These are phyloP conservation scores for Suillus bovinus DNA, from an alignment of 768 basidiomycete genomes.

Conservation along the genomic window DNA sequence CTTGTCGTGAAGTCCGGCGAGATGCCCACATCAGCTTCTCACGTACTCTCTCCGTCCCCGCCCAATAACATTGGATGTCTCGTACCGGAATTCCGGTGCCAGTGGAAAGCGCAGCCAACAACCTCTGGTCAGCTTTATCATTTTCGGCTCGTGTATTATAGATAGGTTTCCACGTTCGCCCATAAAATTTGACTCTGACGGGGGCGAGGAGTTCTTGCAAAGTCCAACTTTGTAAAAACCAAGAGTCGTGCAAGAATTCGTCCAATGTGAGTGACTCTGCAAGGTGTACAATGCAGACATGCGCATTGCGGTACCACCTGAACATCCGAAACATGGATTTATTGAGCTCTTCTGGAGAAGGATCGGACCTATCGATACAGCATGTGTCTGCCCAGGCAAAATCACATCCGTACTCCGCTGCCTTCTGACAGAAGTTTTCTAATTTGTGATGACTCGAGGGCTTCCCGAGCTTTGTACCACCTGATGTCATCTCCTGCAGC, in stretches of 20 bases:
- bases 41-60: constrained; percentile 20
- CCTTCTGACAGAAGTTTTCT: constrained; percentile 12
- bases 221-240: constrained; percentile 16
- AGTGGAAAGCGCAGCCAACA: constrained; percentile 16
- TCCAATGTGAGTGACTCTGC: not conserved
- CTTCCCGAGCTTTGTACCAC: not conserved
- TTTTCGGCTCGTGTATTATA: constrained; percentile 20
- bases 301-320: constrained; percentile 23
- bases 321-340: constrained; percentile 9
- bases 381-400: constrained; percentile 22
- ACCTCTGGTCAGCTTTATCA: constrained; percentile 22
- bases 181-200: constrained; percentile 24
- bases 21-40: constrained; percentile 23
- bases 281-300: constrained; percentile 22
- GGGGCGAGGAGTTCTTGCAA: constrained; percentile 23
- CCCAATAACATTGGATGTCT: constrained; percentile 22
- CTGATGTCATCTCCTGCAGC: constrained; percentile 12
- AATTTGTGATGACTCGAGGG: constrained; percentile 19
- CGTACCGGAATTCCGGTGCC: constrained; percentile 15
- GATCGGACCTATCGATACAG: constrained; percentile 13
- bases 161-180: constrained; percentile 17
- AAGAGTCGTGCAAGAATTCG: constrained; percentile 13
- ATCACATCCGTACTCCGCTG: constrained; percentile 18
- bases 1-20: constrained; percentile 9
- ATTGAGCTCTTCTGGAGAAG: not conserved